phyloP scores from a whole-genome alignment of 352 stramenopile species.

The Pythium sukuiense region DNA sequence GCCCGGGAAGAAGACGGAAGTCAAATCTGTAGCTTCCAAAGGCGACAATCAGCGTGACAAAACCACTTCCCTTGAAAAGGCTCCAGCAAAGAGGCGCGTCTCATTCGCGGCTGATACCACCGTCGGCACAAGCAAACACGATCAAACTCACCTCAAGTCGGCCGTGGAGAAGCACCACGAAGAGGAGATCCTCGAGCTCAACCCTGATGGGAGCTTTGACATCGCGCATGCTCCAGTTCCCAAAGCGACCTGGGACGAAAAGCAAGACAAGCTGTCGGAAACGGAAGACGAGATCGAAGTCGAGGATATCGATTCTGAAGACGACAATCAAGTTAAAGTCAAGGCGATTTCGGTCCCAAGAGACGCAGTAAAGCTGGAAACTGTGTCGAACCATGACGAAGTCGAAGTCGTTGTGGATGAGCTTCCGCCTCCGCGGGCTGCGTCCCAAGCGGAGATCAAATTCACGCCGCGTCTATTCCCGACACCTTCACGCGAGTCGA shows the following conservation, averaged over 20 bases:
- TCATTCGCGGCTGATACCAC: constrained; percentile 35
- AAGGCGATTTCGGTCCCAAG: neutral
- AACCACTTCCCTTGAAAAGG: neutral
- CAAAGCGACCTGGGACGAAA: constrained; percentile 12
- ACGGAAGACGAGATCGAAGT: constrained; percentile 13
- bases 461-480: constrained; percentile 82
- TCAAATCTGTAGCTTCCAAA: neutral
- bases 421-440: constrained; percentile 47
- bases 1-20: neutral
- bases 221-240: constrained; percentile 18
- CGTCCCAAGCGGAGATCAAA: constrained; percentile 49
- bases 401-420: constrained; percentile 18
- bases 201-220: constrained; percentile 53
- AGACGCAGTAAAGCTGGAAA: neutral
- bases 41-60: constrained; percentile 28
- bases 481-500: constrained; percentile 77
- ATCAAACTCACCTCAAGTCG: neutral
- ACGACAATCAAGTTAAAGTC: constrained; percentile 4
- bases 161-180: neutral
- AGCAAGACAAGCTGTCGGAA: neutral
- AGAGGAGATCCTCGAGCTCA: constrained; percentile 50
- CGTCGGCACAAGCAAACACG: neutral
- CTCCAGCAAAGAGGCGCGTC: constrained; percentile 25
- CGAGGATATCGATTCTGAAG: constrained; percentile 10
- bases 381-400: constrained; percentile 7